Evolutionary conservation across 1,139 yeast genomes (phyloP), one percentile per base, ranked within the genome.

Genomic region (Pichia inconspicua): DNA sequence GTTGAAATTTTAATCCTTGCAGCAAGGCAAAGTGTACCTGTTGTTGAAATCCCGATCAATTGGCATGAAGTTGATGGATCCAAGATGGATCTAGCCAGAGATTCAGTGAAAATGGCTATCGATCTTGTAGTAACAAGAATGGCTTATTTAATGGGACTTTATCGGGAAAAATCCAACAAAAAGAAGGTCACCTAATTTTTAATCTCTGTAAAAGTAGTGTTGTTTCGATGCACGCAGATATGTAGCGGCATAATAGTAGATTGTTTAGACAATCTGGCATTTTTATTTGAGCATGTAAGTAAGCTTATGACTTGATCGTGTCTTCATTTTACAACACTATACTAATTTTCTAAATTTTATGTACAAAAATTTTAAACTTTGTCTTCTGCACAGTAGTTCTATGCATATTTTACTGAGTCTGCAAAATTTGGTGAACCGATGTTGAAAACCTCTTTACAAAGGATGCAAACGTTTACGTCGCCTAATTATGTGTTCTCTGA

Each of bases 51-150:
- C 31, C 82, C 97, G 14, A 88, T 92, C 40, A 85, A 85, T 54
- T 92, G 98, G 98, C 96, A 89, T 65, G 98, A 92, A 67, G 92
- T 92, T 45, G 95, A 78, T 58, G 98, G 98, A 0, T 86, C 96
- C 42, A 92, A 92, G 67, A 84, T 92, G 64, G 96, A 84, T 61
- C 73, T 92, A 54, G 97, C 97, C 6, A 76, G 84, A 57, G 98
- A 92, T 66, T 83, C 95, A 48, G 79, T 92, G 50, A 81, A 77
- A 51, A 92, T 92, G 98, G 98, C 97, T n/a, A 77, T 87, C 47
- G 98, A 92, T 63, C 72, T 92, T 67, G 86, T 94, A 43, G 90
- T 89, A 36, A 92, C 95, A 46, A 75, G 98, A 60, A 67, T 89
- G 66, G 96, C 97, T 4, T 92, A 92, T 64, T 61, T 88, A 40